Evolutionary conservation across 495 filamentous ascomycete species (phyloP), one percentile per base, ranked within the genome.

Genomic region (Aspergillus cristatus): DNA sequence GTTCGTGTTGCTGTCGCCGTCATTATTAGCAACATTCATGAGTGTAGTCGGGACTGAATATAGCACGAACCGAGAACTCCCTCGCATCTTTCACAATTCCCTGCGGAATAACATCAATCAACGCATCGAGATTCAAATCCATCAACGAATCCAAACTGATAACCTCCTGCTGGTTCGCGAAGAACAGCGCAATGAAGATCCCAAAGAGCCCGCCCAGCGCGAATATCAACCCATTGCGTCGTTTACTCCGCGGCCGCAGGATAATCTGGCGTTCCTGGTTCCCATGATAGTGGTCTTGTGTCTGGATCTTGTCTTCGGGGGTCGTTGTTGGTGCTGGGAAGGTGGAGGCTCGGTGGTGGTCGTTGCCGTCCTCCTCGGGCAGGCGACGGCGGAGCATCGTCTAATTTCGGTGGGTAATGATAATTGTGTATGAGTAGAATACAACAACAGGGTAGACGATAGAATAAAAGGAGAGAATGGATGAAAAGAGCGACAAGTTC

Each of bases 61-160:
- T 25, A 32, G 37, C n/a, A 38, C 56, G 42, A 70, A 91, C 84
- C 50, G 85, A 76, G 37, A 96, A 69, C 43, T 91, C 83, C 47
- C 76, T 81, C 41, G 85, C 86, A 62, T 96, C 88, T 42, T 70
- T 77, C 18, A 94, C 62, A 33, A 96, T 72, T 3, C 82, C 81
- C 14, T 84, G 82, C 1, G 89, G 89, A 20, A 96, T 72, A 0
- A 81, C 83, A 52, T 94, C 87, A 20, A 91, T 66, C 38, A 94
- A 58, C 8, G 75, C 75, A 38, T 94, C 86, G 60, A 95, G 71
- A 58, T 86, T 88, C 51, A 96, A 60, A 40, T 90, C 83, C 54
- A 81, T 74, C 38, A 94, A 53, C 41, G 79, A 79, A 30, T 85
- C 82, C 40, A 96, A 64, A 40, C 82, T 84, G 45, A 93, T 83